Percentiles rank a stretch among this genome's conserved stretches.
These are phyloP conservation scores for Aphanocladium album DNA, from an alignment of 2,329 filamentous ascomycete genomes.

Conservation along the genomic window DNA sequence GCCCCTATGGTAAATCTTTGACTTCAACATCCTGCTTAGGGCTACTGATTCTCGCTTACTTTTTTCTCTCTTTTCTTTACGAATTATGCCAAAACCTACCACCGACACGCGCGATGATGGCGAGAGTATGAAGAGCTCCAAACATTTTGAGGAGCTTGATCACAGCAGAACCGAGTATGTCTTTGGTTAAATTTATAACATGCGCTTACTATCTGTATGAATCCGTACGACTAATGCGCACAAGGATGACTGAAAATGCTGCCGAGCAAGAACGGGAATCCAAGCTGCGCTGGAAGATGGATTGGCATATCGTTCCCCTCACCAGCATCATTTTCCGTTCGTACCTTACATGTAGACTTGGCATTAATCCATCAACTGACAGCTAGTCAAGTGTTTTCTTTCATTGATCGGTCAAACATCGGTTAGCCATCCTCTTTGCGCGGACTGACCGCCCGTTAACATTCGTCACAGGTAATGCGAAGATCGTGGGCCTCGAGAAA, in stretches of 20 bases:
- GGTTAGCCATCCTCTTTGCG: slow-evolving; percentile 35
- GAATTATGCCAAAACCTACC: not conserved
- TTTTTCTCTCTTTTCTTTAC: not conserved
- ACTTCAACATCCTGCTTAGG: too few relatives aligned
- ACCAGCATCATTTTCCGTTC: slow-evolving; percentile 49
- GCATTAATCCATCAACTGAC: not conserved
- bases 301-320: slow-evolving; percentile 53
- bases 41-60: too few relatives aligned
- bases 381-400: slow-evolving; percentile 45
- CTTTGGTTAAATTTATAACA: too few relatives aligned
- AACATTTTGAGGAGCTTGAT: not conserved
- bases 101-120: not conserved
- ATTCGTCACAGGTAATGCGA: slow-evolving; percentile 46
- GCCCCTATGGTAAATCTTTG: not conserved
- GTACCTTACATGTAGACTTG: not conserved
- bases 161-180: not conserved
- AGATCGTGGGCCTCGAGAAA: slow-evolving; percentile 51
- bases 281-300: slow-evolving; percentile 49
- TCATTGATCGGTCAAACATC: slow-evolving; percentile 64
- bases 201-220: too few relatives aligned
- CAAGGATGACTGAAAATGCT: not conserved
- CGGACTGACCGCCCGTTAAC: not conserved
- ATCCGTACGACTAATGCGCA: too few relatives aligned
- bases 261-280: not conserved
- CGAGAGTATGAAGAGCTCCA: not conserved